phyloP scores from a whole-genome alignment of 75 land plant species.

The Ceratopteris richardii region DNA sequence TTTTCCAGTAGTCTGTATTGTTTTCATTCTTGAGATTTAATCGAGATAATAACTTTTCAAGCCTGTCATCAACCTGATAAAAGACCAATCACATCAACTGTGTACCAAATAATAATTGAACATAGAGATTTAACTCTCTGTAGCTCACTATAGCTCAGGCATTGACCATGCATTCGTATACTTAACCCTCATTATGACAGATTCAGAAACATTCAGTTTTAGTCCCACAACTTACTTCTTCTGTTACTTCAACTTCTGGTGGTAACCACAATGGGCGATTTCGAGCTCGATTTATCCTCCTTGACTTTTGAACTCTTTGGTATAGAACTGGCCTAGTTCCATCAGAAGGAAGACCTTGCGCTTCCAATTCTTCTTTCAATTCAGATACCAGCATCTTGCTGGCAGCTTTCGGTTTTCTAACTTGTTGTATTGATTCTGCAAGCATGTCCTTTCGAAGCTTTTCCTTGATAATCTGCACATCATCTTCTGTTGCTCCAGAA shows the following conservation, averaged over 20 bases:
- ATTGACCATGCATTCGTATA: no score
- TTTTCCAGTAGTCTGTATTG: constrained; percentile 80
- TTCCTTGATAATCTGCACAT: constrained; percentile 47
- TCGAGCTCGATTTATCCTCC: constrained; percentile 82
- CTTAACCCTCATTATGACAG: no score
- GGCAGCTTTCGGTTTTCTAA: constrained; percentile 89
- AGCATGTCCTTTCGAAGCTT: constrained; percentile 54
- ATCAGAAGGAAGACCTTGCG: constrained; percentile 86
- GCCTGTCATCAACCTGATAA: constrained; percentile 58
- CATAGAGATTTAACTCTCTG: no score
- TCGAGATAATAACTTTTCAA: constrained; percentile 63
- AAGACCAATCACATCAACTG: background rate
- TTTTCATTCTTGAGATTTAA: constrained; percentile 58
- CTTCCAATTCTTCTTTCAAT: constrained; percentile 88
- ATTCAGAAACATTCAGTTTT: no score
- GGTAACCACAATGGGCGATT: constrained; percentile 99
- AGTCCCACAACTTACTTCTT: constrained; percentile 57
- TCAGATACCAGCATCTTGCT: constrained; percentile 92
- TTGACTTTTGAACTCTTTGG: constrained; percentile 90
- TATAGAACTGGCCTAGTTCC: constrained; percentile 91
- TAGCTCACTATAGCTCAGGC: no score
- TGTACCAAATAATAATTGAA: no score
- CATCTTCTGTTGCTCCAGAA: constrained; percentile 53
- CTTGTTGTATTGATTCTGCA: constrained; percentile 40
- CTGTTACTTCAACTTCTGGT: constrained; percentile 61